Conservation (phyloP, 2,329 filamentous ascomycete genomes). For the Colletotrichum sp. region DNA sequence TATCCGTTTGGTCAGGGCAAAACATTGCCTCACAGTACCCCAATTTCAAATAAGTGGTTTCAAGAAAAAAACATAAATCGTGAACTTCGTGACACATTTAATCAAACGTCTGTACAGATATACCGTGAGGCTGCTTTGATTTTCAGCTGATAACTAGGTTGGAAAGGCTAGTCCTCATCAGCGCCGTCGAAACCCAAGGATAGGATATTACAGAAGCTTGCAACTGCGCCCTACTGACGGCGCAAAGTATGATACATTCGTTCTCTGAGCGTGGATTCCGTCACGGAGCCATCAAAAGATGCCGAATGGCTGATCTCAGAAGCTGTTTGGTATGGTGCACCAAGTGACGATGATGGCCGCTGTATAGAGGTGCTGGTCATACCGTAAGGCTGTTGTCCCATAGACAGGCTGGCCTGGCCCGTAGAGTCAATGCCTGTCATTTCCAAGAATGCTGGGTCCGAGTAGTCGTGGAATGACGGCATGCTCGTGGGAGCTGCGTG, state of each 20-base stretch:
- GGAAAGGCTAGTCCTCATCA: not conserved
- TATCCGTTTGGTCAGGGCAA: not conserved
- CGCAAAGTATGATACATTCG: conserved; percentile 6
- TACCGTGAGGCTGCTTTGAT: not conserved
- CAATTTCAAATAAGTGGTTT: not conserved
- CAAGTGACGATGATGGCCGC: not conserved
- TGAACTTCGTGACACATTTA: not conserved
- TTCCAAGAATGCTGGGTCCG: conserved; percentile 11
- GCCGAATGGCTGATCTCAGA: not conserved
- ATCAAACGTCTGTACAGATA: not conserved
- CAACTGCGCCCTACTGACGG: not conserved
- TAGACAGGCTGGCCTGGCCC: not conserved
- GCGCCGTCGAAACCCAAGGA: not conserved
- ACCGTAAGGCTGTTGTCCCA: not conserved
- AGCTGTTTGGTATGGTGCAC: not conserved
- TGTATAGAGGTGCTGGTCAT: not conserved
- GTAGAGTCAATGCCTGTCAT: conserved; percentile 1
- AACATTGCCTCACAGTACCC: not conserved
- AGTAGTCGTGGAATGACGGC: conserved; percentile 5
- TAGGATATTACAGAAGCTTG: not conserved
- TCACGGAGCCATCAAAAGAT: not conserved
- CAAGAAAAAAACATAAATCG: not conserved
- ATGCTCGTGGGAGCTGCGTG: not conserved
- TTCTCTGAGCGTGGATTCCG: not conserved
- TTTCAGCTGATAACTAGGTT: not conserved